Conservation (phyloP, 306 rosid genomes). For the Cicer judaicum region DNA sequence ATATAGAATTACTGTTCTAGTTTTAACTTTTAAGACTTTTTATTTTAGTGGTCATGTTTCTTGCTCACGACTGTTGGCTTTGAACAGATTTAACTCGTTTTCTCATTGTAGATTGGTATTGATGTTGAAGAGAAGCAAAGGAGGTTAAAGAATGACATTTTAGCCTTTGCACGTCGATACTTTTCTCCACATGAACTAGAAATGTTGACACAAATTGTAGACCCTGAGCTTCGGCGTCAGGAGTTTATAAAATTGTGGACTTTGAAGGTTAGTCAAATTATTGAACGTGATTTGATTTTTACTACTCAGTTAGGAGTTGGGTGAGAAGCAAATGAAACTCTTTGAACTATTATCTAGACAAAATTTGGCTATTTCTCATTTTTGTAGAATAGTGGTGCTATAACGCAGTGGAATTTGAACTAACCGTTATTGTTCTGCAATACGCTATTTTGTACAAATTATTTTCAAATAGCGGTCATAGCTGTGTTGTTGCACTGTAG, state of each 20-base stretch:
- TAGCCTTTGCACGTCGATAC: conserved; percentile 80
- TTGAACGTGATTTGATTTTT: neutral
- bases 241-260: conserved; percentile 68
- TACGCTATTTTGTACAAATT: too few relatives aligned
- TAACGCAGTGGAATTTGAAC: too few relatives aligned
- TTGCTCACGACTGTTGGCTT: conserved; percentile 19
- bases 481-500: too few relatives aligned
- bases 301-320: conserved; percentile 10
- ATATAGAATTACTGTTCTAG: conserved; percentile 37
- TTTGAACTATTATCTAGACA: conserved; percentile 4
- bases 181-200: conserved; percentile 75
- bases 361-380: neutral
- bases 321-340: conserved; percentile 16
- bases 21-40: conserved; percentile 11
- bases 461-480: too few relatives aligned
- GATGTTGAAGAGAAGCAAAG: conserved; percentile 90
- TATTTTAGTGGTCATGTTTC: conserved; percentile 27
- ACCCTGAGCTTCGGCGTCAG: conserved; percentile 77
- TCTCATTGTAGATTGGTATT: conserved; percentile 71
- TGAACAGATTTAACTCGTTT: conserved; percentile 39
- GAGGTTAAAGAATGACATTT: conserved; percentile 66
- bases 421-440: too few relatives aligned
- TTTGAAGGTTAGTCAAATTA: conserved; percentile 49
- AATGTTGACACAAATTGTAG: conserved; percentile 65
- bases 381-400: neutral